Evolutionary conservation across 208 protist species (phyloP).

Genomic region (Phytomonas sp.): DNA sequence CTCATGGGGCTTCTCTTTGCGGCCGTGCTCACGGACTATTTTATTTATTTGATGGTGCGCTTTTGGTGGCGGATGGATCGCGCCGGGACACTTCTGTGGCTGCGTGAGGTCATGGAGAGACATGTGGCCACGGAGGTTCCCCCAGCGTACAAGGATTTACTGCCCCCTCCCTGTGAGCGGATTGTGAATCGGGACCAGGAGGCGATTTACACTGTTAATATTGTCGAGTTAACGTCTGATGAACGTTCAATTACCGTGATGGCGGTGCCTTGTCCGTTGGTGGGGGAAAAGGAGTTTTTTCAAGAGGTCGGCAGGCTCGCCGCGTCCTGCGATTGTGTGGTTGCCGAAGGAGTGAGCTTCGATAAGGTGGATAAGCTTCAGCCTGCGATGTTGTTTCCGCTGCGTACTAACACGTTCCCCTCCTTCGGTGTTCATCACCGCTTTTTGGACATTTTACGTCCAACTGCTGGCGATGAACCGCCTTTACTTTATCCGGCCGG

Average conservation of each 20-base stretch:
- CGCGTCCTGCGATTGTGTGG: constrained; percentile 40
- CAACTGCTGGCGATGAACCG: constrained; percentile 25
- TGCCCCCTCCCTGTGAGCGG: constrained; percentile 60
- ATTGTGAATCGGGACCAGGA: constrained; percentile 20
- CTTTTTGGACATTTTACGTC: constrained; percentile 64
- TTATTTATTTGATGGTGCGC: constrained; percentile 53
- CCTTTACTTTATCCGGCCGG: constrained; percentile 75
- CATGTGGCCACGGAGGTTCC: constrained; percentile 69
- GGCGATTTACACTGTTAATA: constrained; percentile 42
- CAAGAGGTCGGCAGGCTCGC: constrained; percentile 39
- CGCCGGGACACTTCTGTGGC: constrained; percentile 45
- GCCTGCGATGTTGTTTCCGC: constrained; percentile 59
- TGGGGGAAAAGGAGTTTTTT: constrained; percentile 52
- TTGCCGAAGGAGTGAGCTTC: constrained; percentile 69
- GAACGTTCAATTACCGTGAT: constrained; percentile 50
- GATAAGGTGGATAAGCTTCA: constrained; percentile 58
- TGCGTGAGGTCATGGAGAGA: constrained; percentile 39
- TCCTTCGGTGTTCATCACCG: constrained; percentile 69
- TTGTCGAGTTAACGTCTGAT: constrained; percentile 48
- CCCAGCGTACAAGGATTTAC: constrained; percentile 45
- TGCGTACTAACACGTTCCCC: constrained; percentile 75
- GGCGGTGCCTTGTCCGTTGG: constrained; percentile 60
- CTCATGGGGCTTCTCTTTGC: constrained; percentile 38
- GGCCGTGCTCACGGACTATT: constrained; percentile 43
- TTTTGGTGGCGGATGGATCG: constrained; percentile 35